Evolutionary conservation across 2,329 filamentous ascomycete species (phyloP).

Genomic region (Chaetomiaceae sp.): DNA sequence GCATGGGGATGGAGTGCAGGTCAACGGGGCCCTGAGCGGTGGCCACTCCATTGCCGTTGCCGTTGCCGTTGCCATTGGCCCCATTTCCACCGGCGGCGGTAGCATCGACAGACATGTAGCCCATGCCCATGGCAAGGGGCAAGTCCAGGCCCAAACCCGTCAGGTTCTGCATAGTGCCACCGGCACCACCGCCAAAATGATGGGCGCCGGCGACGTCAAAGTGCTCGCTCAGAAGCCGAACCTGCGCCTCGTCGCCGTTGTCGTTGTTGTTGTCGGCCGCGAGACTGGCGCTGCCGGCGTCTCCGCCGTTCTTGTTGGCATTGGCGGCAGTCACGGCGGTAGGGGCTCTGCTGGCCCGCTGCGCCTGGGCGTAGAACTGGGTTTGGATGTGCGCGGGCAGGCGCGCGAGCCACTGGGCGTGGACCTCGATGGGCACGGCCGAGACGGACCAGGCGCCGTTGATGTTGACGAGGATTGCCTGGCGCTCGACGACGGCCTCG

Average conservation of each 20-base stretch:
- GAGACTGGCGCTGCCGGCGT: too few species aligned
- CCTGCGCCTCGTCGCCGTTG: background rate
- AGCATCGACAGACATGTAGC: background rate
- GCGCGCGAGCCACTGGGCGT: constrained; percentile 9
- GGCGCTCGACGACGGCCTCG: constrained; percentile 7
- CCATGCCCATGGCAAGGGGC: background rate
- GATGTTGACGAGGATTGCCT: background rate
- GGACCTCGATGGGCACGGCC: background rate
- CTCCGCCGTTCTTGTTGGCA: background rate
- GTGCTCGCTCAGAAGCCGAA: too few species aligned
- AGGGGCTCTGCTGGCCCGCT: background rate
- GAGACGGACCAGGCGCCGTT: constrained; percentile 1
- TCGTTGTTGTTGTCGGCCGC: too few species aligned
- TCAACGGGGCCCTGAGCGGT: background rate
- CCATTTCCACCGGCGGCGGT: background rate
- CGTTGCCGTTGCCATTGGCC: background rate
- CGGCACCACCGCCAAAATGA: too few species aligned
- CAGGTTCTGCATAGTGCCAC: too few species aligned
- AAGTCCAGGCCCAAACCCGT: too few species aligned
- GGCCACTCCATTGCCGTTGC: background rate
- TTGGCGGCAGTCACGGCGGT: background rate
- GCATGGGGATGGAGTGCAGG: constrained; percentile 4
- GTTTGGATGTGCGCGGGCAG: constrained; percentile 9
- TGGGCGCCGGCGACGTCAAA: too few species aligned
- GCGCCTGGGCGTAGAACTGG: constrained; percentile 1